Evolutionary conservation across 345 rosid genomes (phyloP), one percentile per base, ranked within the genome.

Genomic region (Bretschneidera sinensis): DNA sequence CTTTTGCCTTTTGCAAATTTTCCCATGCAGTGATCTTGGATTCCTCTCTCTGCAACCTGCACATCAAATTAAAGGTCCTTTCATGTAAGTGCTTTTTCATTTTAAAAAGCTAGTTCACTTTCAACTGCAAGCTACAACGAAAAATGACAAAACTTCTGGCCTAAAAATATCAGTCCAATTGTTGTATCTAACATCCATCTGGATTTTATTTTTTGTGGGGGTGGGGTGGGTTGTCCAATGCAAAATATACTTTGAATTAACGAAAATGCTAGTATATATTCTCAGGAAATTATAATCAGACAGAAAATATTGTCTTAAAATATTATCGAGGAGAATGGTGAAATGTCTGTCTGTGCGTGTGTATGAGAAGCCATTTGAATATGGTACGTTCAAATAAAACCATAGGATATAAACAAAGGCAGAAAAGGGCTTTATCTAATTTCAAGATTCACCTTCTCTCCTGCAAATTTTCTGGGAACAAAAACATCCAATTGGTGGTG

Each of bases 1-100:
- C 99, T 81, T 88, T 94, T 39, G 97, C 96, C 72, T 83, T 87
- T 76, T 94, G 99, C 66, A 94, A 64, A 71, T 88, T 94, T 64
- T 94, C 99, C 99, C 99, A 94, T 28, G 99, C 99, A 2, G 77
- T 71, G 62, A 94, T 94, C 81, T 83, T 84, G 20, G 95, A 92
- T 83, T 89, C 99, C 64, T 90, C 92, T 75, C 97, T 80, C 55
- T 80, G 85, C 52, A 79, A 66, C 73, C 99, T 94, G 79, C 78
- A 63, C 55, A 47, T 11, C 24, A 39, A 18, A 52, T 23, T 43
- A 28, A 47, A 21, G 9, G 15, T 50, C 19, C 15, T 43, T 39
- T 20, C 21, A 51, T 18, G 17, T 60, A 51, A 20, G 50, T 43
- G 9, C 14, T 20, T 51, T 22, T 53, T 8, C 31, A 10, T 39